Evolutionary conservation across 441 rosid species (phyloP), one percentile per base, ranked within the genome.

Genomic region (Rhodomyrtus psidioides): DNA sequence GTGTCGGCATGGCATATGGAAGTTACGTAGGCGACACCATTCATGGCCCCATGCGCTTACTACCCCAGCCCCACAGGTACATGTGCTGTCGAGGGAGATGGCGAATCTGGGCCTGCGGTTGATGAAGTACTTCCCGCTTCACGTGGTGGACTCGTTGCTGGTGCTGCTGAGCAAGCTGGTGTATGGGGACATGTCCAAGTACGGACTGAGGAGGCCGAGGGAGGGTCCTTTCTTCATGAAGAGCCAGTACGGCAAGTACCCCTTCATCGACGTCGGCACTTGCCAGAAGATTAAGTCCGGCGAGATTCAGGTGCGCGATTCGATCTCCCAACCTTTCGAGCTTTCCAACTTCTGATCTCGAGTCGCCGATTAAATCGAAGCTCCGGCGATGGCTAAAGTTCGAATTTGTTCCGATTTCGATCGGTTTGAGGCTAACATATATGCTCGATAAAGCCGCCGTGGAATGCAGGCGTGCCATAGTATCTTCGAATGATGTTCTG

Each of bases 211-310:
- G 13, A 84, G 87, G 81, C 90, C 91, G 0, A 60, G 39, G n/a
- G 89, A 88, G 57, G 91, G 91, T 30, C 90, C 90, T 13, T 88
- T 88, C 70, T 44, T 82, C 55, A 84, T 86, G 89, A 88, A 88
- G 76, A 42, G 28, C 81, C 85, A 83, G 4, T 84, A 90, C 3
- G 96, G 96, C 12, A 93, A 91, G 86, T 86, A 91, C 86, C 95
- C 94, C 1, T 60, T 92, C 53, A 55, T 92, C 4, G 94, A 94
- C 79, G 87, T 91, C 3, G 96, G 95, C 5, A 92, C 94, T 24
- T 82, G 85, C 49, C 58, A 57, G 54, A 91, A 91, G 87, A 94
- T 94, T 79, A 87, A 88, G 56, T 87, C 91, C 26, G 91, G 92
- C 15, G 86, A 93, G 86, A 93, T 93, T 88, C 91, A 92, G 92